These are phyloP conservation scores for Saccharum hybrid DNA, from an alignment of 202 grass and related monocot species.

Conservation along the genomic window DNA sequence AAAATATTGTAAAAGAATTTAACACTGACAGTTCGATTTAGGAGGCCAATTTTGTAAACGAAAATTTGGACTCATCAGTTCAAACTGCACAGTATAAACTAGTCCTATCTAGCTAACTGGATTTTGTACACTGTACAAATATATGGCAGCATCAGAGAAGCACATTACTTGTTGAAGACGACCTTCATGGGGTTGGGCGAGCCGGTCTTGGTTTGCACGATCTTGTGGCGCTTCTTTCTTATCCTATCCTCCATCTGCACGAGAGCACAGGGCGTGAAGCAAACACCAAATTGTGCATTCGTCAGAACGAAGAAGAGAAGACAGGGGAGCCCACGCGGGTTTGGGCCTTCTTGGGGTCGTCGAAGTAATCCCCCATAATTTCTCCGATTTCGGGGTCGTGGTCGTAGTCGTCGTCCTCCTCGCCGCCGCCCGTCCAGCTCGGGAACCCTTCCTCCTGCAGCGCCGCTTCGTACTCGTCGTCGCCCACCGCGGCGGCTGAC, in stretches of 20 bases:
- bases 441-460: constrained; percentile 36
- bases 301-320: not conserved
- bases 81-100: not conserved
- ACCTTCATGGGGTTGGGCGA: constrained; percentile 69
- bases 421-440: constrained; percentile 18
- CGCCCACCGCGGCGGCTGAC: constrained; percentile 22
- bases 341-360: constrained; percentile 87
- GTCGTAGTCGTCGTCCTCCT: constrained; percentile 49
- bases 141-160: not conserved
- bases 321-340: constrained; percentile 51
- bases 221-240: constrained; percentile 82
- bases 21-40: not conserved
- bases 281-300: constrained; percentile 27
- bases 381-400: constrained; percentile 84
- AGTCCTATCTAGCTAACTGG: not conserved
- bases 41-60: not conserved
- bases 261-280: constrained; percentile 5
- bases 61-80: not conserved
- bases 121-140: constrained; percentile 15
- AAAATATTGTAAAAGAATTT: not conserved
- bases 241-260: constrained; percentile 84
- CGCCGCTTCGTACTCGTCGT: constrained; percentile 35
- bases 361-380: constrained; percentile 77
- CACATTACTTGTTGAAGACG: constrained; percentile 86
- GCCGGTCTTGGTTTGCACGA: constrained; percentile 85